Evolutionary conservation across 2,329 filamentous ascomycete species (phyloP), one percentile per base, ranked within the genome.

Genomic region (Capronia coronata): DNA sequence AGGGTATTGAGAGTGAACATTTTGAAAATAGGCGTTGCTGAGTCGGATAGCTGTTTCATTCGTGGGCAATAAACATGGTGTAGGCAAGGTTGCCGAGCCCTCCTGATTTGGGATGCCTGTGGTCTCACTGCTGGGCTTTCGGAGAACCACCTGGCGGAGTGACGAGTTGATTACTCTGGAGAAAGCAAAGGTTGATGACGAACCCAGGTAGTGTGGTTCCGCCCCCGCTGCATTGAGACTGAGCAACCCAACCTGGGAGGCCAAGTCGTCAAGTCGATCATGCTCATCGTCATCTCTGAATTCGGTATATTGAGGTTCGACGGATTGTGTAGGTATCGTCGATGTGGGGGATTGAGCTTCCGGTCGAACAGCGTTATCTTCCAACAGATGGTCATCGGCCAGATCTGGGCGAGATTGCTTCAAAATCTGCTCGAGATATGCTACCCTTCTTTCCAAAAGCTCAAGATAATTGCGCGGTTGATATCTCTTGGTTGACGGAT

Each of bases 391-490:
- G 10, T 19, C 14, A 16, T 11, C 9, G 23, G 40, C 40, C 9
- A 32, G 14, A 43, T 43, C 40, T 11, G 23, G 40, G 16, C 32
- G 41, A 18, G 38, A 32, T 41, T 55, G 47, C 21, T 48, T 45
- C 40, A 40, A 14, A 30, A 43, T 13, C 16, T 18, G 3, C 18
- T 65, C 62, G 6, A 65, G 56, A 32, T 51, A 34, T 5, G 56
- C 59, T 1, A 67, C 49, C 0, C 63, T 59, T 29, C 57, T 39
- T 29, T 67, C 64, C 13, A 66, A 41, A 0, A 52, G 54, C 39
- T 64, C 57, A 2, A 66, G 14, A 23, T 67, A 66, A 45, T 65
- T 64, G 2, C 64, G 57, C n/a, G 65, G 64, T 10, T 46, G 57
- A 3, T 59, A 57, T 23, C 47, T 52, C 30, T 59, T 63, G 0